phyloP scores from a whole-genome alignment of 306 rosid genomes.

The Castanea crenata region DNA sequence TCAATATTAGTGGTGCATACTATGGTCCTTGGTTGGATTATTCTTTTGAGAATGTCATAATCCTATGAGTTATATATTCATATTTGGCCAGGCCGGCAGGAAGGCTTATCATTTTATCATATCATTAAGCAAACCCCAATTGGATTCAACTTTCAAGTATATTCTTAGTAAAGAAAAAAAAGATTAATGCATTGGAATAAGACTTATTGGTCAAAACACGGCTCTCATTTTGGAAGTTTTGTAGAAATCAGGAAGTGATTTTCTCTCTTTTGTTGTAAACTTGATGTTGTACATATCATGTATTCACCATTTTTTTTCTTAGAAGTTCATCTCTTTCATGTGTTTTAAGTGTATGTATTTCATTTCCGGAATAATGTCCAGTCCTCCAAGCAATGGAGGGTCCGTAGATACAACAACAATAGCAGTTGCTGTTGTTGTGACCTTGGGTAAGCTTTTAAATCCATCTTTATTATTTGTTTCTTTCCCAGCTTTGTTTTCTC shows the following conservation, averaged over 20 bases:
- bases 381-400: too few species aligned
- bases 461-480: neutral
- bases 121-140: neutral
- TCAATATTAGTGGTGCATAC: too few species aligned
- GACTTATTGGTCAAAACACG: too few species aligned
- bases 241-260: neutral
- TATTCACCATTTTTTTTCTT: too few species aligned
- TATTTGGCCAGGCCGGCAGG: neutral
- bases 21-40: too few species aligned
- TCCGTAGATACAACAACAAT: too few species aligned
- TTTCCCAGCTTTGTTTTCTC: neutral
- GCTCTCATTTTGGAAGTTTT: too few species aligned
- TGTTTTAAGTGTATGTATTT: neutral
- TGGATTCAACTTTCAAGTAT: neutral
- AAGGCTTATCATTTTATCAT: too few species aligned
- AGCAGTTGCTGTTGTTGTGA: neutral
- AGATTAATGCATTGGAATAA: neutral
- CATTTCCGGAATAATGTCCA: slow-evolving; percentile 27
- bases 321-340: too few species aligned
- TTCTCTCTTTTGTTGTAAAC: too few species aligned
- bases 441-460: neutral
- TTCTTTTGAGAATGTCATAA: too few species aligned
- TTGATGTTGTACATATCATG: too few species aligned
- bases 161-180: neutral
- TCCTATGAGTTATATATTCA: neutral